Base-by-base conservation (phyloP, 2,329 filamentous ascomycete species). In the Colletotrichum lentis region DNA sequence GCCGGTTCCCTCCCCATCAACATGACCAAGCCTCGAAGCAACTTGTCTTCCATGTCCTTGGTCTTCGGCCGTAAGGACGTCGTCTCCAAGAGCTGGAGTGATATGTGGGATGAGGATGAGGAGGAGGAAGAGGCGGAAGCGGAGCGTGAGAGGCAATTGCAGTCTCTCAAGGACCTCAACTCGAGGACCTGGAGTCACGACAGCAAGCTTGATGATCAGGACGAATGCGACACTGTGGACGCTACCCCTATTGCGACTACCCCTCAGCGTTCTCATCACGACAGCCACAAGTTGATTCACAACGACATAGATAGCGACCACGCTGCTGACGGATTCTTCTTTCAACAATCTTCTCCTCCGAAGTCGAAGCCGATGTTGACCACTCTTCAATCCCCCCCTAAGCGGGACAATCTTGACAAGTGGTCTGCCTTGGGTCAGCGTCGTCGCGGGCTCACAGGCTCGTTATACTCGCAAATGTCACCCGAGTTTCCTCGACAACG, bases 1-100 rank as follows among this genome's bases (percentile, higher is more conserved):
- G 87, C 91, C 59, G 89, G 87, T 46, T 92, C 93, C 1, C 84
- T 96, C 31, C 90, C 92, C 5, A 95, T 96, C 76, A 89, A 86
- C 70, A 92, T 94, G 80, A 91, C 91, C 16, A 89, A 96, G 76
- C 91, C 93, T 0, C 87, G 87, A 72, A 84, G 88, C 70, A 86
- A 87, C 47, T 83, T 90, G 73, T 84, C 87, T 62, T 90, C 92
- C 69, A 90, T 95, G 85, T 89, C 92, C 5, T 87, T 91, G 76
- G 88, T 95, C 58, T 95, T 97, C 76, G 92, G 92, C 59, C 89
- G 91, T 77, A 87, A 88, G 70, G 91, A 95, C 53, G 83, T 86
- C 55, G 92, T 96, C 55, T 97, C 96, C 64, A 98, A 98, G 90
- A 98, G 96, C 84, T 99, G 96, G 96, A 97, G 94, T 75, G 96